Evolutionary conservation across 83 land plant species (phyloP).

Genomic region (Diphasiastrum complanatum): DNA sequence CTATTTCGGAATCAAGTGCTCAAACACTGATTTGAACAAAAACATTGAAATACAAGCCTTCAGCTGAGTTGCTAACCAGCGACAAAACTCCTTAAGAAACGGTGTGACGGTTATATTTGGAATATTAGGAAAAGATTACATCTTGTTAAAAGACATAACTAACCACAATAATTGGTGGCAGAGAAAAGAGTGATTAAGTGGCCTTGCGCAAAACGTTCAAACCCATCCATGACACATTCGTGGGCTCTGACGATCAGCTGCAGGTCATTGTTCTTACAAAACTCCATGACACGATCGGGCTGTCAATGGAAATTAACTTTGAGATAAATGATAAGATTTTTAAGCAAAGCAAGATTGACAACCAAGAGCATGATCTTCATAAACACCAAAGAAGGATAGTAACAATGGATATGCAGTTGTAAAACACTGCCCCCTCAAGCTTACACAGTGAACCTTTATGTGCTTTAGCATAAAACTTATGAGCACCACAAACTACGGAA

Average conservation of each 20-base stretch:
- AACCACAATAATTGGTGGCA: constrained; percentile 90
- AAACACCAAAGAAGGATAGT: no score
- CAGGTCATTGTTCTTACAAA: constrained; percentile 83
- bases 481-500: not conserved
- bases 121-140: no score
- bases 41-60: not conserved
- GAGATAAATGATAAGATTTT: no score
- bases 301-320: constrained; percentile 25
- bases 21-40: not conserved
- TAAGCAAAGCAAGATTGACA: no score
- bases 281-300: constrained; percentile 94
- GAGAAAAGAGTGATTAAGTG: constrained; percentile 88
- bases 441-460: no score
- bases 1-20: not conserved
- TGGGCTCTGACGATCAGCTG: constrained; percentile 86
- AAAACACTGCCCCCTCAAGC: no score
- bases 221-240: constrained; percentile 97
- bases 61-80: not conserved
- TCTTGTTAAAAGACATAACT: constrained; percentile 2
- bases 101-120: no score
- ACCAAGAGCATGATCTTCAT: no score
- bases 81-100: not conserved
- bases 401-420: no score
- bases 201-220: constrained; percentile 98
- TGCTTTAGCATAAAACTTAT: no score